Percentiles rank a stretch among this genome's conserved stretches.
Evolutionary conservation across 2,329 filamentous ascomycete genomes (phyloP).

Genomic region (Fusarium veterinarium): DNA sequence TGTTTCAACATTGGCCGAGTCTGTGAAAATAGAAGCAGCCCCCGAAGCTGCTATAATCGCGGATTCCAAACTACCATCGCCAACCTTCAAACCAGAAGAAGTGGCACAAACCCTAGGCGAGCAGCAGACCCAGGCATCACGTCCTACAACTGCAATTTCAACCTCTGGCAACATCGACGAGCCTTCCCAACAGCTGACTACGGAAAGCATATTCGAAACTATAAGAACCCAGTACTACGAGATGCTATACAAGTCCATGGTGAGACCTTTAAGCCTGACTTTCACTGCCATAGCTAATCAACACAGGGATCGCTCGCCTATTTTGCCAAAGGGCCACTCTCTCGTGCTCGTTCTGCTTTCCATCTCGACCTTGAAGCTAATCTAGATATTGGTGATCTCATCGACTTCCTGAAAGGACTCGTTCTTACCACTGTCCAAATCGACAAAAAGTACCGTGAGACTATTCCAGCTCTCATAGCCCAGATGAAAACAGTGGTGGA

Average conservation of each 20-base stretch:
- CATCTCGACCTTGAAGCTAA: constrained; percentile 70
- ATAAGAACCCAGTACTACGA: constrained; percentile 70
- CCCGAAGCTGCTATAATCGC: constrained; percentile 20
- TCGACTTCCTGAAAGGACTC: constrained; percentile 75
- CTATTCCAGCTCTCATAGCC: constrained; percentile 70
- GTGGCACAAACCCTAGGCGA: background rate
- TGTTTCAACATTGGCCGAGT: constrained; percentile 51
- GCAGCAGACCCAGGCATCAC: background rate
- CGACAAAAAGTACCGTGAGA: constrained; percentile 84
- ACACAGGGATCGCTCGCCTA: constrained; percentile 79
- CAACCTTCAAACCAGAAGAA: constrained; percentile 33
- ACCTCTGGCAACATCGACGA: constrained; percentile 9
- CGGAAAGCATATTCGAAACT: constrained; percentile 67
- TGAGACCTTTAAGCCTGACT: constrained; percentile 48
- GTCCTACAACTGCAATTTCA: background rate
- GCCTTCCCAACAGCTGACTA: constrained; percentile 52
- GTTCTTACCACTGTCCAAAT: constrained; percentile 74
- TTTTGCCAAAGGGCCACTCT: constrained; percentile 84
- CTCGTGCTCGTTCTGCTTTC: constrained; percentile 78
- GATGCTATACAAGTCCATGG: constrained; percentile 72
- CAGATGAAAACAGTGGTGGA: constrained; percentile 67
- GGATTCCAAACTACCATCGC: constrained; percentile 38
- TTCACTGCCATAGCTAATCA: background rate
- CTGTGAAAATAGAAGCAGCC: constrained; percentile 29
- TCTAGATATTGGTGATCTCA: constrained; percentile 71